Evolutionary conservation across 208 protist genomes (phyloP).

Genomic region (Acanthamoeba rhysodes): DNA sequence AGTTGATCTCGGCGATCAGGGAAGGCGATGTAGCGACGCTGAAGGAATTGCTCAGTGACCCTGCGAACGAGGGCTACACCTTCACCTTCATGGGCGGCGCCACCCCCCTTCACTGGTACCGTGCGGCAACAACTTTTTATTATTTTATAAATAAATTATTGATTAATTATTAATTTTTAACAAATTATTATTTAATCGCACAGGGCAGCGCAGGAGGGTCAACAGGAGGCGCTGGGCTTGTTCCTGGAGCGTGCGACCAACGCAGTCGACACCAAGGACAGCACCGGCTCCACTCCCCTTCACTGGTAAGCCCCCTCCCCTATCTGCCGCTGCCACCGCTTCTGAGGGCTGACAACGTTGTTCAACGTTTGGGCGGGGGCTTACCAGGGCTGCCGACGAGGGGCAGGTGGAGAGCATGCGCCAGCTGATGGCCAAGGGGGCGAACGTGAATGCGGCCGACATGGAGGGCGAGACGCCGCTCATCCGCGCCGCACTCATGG

Average conservation of each 20-base stretch:
- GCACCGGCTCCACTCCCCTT: background rate
- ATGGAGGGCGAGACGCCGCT: constrained; percentile 20
- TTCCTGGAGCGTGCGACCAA: background rate
- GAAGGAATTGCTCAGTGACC: background rate
- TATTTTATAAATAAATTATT: background rate
- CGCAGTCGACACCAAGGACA: constrained; percentile 12
- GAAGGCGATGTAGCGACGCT: background rate
- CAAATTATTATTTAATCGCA: background rate
- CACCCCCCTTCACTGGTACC: constrained; percentile 35
- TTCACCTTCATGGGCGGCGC: constrained; percentile 36
- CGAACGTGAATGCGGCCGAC: constrained; percentile 8
- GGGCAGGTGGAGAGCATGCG: constrained; percentile 26
- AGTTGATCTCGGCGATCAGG: background rate
- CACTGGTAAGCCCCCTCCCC: background rate
- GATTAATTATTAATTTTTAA: background rate
- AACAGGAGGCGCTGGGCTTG: background rate
- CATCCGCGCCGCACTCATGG: constrained; percentile 16
- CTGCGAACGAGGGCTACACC: constrained; percentile 16
- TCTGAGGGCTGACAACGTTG: background rate
- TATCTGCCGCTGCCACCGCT: background rate
- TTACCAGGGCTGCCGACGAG: constrained; percentile 7
- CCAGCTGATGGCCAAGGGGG: background rate
- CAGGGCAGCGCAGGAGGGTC: constrained; percentile 10
- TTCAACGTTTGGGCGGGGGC: background rate
- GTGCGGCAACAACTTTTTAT: background rate